Evolutionary conservation across 2,329 filamentous ascomycete species (phyloP).

Genomic region (Byssoonygena ceratinophila): DNA sequence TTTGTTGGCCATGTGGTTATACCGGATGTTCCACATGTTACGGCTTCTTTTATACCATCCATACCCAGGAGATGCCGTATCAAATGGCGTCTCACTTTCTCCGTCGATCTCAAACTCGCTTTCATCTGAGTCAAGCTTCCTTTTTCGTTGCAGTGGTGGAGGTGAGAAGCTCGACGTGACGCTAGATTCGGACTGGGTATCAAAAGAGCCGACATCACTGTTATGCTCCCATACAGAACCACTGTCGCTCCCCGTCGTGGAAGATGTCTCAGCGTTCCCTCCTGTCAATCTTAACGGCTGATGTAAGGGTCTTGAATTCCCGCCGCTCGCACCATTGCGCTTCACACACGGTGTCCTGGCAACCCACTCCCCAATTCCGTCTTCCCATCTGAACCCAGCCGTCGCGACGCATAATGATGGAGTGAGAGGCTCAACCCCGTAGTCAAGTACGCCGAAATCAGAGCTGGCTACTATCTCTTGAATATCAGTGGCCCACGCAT

Average conservation of each 20-base stretch:
- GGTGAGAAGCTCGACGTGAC: constrained; percentile 3
- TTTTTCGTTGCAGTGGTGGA: constrained; percentile 4
- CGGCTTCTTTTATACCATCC: not conserved
- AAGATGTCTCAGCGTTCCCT: not conserved
- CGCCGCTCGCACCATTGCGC: not conserved
- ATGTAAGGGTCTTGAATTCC: not conserved
- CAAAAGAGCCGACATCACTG: constrained; percentile 1
- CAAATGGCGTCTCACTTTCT: not conserved
- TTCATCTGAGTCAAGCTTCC: constrained; percentile 2
- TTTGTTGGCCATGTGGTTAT: not conserved
- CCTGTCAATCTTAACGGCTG: not conserved
- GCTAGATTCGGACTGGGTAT: not conserved
- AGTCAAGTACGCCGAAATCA: constrained; percentile 13
- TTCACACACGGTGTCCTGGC: constrained; percentile 22
- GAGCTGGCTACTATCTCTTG: constrained; percentile 25
- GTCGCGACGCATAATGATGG: constrained; percentile 11
- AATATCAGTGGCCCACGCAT: constrained; percentile 32
- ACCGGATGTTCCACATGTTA: not conserved
- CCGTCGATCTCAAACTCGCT: not conserved
- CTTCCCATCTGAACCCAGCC: constrained; percentile 43
- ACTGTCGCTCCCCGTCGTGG: not conserved
- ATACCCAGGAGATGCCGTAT: not conserved
- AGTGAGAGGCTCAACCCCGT: constrained; percentile 15
- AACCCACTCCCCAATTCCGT: constrained; percentile 49
- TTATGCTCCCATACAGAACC: constrained; percentile 1